Evolutionary conservation across 192 early-diverging fungal genomes (phyloP).

Genomic region (Powellomyces hirtus): DNA sequence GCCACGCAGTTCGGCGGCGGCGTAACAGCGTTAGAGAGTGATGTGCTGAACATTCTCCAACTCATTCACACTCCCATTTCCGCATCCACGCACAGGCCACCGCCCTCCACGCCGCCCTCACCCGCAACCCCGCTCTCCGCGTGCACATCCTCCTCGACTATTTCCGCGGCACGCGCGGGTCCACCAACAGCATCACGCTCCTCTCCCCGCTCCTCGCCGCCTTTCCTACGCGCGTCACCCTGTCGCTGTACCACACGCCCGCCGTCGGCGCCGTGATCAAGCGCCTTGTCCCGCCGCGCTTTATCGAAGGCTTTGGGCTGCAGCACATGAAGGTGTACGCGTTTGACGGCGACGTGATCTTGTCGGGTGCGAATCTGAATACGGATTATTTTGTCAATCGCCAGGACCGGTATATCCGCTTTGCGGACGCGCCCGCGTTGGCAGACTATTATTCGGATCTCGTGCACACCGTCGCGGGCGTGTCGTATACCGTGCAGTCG

Average conservation of each 20-base stretch:
- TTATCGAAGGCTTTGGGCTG: slow-evolving; percentile 91
- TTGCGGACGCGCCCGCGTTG: slow-evolving; percentile 53
- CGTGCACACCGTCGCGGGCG: slow-evolving; percentile 55
- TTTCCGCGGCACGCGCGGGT: slow-evolving; percentile 74
- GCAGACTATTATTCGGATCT: slow-evolving; percentile 72
- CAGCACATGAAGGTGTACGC: slow-evolving; percentile 94
- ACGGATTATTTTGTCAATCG: slow-evolving; percentile 92
- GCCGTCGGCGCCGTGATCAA: slow-evolving; percentile 69
- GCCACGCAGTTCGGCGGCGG: too few species aligned
- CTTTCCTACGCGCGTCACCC: slow-evolving; percentile 61
- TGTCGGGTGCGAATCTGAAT: slow-evolving; percentile 87
- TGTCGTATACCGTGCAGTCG: slow-evolving; percentile 31
- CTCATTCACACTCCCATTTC: not conserved
- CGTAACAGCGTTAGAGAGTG: too few species aligned
- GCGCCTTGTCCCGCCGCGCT: slow-evolving; percentile 72
- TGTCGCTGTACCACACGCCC: slow-evolving; percentile 88
- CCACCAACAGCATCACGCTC: slow-evolving; percentile 65
- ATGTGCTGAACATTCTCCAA: slow-evolving; percentile 5
- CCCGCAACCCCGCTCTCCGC: slow-evolving; percentile 47
- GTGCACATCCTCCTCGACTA: slow-evolving; percentile 84
- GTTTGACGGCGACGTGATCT: slow-evolving; percentile 80
- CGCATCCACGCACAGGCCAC: too few species aligned
- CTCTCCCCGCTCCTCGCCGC: slow-evolving; percentile 61
- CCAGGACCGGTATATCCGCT: slow-evolving; percentile 90
- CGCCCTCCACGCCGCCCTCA: slow-evolving; percentile 59